Evolutionary conservation across 768 basidiomycete species (phyloP), one percentile per base, ranked within the genome.

Genomic region (Boletales sp.): DNA sequence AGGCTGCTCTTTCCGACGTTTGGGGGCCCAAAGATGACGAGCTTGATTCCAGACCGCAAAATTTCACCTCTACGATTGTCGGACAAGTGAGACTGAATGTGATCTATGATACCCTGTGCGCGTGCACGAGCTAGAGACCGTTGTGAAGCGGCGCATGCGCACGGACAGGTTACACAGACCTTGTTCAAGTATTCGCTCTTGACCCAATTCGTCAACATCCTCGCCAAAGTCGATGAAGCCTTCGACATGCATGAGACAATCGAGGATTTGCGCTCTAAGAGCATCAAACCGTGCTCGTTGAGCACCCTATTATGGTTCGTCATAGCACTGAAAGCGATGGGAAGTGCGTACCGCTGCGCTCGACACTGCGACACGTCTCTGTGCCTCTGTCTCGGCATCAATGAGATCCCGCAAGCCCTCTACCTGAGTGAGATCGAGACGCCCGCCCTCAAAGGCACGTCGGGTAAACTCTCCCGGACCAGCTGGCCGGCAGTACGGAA

Each of bases 211-310:
- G 60, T 94, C 93, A 13, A 69, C 61, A 27, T 86, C 88, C 69
- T 97, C 93, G 7, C 90, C 90, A 66, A 94, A 97, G 65, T 95
- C 93, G 47, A 97, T 94, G 17, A 94, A 69, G 1, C 93, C 94
- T 67, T 97, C 94, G 5, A 91, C 74, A 53, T 83, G 77, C 11
- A 93, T 83, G 18, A 92, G 78, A 43, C 85, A 87, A 27, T 79
- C 73, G 19, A 95, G 79, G 15, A 90, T 83, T 12, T 81, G 76
- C 8, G 67, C 66, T 46, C 93, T 74, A 43, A 95, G 67, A 5
- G 75, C 62, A 42, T 89, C 83, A 52, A 87, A 86, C 43, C 77
- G 77, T 10, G 71, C 70, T 43, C 80, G 73, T 29, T 80, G 76
- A 15, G 70, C 63, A 34, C 93, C 93, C 90, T 94, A 55, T n/a